phyloP scores from a whole-genome alignment of 306 rosid genomes.

The Acmispon strigosus region DNA sequence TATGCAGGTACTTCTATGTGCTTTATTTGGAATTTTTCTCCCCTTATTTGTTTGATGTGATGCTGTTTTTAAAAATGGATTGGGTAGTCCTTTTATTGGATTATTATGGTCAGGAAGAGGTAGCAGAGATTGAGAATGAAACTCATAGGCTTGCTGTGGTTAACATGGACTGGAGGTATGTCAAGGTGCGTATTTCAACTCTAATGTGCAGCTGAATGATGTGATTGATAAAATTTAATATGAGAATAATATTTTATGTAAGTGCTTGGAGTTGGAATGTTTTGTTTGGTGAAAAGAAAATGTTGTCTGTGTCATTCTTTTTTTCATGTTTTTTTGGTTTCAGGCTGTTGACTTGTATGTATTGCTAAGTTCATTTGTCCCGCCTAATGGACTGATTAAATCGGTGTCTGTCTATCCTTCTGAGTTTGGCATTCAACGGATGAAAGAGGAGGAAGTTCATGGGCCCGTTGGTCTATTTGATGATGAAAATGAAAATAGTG shows the following conservation, averaged over 20 bases:
- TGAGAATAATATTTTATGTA: too few relatives aligned
- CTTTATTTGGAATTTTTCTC: background rate
- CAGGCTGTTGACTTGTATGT: conserved; percentile 80
- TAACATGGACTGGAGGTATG: conserved; percentile 86
- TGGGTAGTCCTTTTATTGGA: background rate
- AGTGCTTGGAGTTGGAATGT: background rate
- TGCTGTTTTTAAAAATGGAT: background rate
- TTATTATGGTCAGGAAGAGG: conserved; percentile 41
- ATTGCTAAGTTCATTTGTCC: conserved; percentile 66
- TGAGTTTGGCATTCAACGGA: conserved; percentile 85
- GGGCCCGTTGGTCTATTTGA: conserved; percentile 82
- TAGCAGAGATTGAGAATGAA: conserved; percentile 56
- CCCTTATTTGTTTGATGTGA: background rate
- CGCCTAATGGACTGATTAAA: conserved; percentile 53
- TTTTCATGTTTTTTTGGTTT: background rate
- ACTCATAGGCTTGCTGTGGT: conserved; percentile 74
- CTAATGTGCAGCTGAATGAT: background rate
- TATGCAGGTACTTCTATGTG: conserved; percentile 30
- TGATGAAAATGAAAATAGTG: conserved; percentile 35
- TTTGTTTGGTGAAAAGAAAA: background rate
- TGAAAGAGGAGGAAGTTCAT: conserved; percentile 77
- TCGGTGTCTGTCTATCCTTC: conserved; percentile 84
- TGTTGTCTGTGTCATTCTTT: background rate
- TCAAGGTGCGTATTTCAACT: conserved; percentile 50
- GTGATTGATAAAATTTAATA: too few relatives aligned